A percentile compares a stretch with the other conserved stretches of the same genome.
These are phyloP conservation scores for Rubroshorea leprosula DNA, from an alignment of 345 rosid genomes.

Conservation along the genomic window DNA sequence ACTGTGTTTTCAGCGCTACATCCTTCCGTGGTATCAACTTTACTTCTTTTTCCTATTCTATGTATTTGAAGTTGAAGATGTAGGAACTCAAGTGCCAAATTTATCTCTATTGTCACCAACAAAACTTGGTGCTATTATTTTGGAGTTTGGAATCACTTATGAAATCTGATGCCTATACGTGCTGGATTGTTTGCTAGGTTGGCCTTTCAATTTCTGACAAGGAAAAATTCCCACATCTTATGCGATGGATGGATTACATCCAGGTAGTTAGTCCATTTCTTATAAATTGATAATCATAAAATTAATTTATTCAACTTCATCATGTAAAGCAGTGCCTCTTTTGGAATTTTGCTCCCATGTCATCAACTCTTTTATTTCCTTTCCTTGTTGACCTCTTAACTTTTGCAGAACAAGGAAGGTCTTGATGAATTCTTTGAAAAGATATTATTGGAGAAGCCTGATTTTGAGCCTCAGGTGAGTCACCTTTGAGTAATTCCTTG, in stretches of 20 bases:
- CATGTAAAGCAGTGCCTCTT: not conserved
- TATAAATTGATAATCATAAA: not conserved
- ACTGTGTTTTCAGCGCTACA: constrained; percentile 60
- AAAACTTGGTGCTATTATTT: constrained; percentile 1
- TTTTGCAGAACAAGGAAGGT: constrained; percentile 49
- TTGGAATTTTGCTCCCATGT: not conserved
- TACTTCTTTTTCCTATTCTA: not conserved
- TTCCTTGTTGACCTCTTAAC: not conserved
- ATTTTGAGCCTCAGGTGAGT: constrained; percentile 55
- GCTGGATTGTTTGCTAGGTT: constrained; percentile 38
- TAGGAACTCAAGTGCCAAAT: not conserved
- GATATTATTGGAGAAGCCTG: constrained; percentile 46
- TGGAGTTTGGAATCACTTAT: not conserved
- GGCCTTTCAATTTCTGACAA: constrained; percentile 44
- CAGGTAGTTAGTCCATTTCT: constrained; percentile 42
- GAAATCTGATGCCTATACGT: constrained; percentile 1
- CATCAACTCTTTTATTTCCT: no score
- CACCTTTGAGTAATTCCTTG: constrained; percentile 6
- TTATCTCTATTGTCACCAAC: not conserved
- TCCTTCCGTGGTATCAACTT: constrained; percentile 57
- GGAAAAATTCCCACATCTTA: constrained; percentile 54
- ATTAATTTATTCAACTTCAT: not conserved
- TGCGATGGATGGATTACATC: constrained; percentile 85
- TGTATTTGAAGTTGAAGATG: not conserved
- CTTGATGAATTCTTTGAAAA: constrained; percentile 44